phyloP scores from a whole-genome alignment of 2,329 filamentous ascomycete species.

The Zymoseptoria crescenta region DNA sequence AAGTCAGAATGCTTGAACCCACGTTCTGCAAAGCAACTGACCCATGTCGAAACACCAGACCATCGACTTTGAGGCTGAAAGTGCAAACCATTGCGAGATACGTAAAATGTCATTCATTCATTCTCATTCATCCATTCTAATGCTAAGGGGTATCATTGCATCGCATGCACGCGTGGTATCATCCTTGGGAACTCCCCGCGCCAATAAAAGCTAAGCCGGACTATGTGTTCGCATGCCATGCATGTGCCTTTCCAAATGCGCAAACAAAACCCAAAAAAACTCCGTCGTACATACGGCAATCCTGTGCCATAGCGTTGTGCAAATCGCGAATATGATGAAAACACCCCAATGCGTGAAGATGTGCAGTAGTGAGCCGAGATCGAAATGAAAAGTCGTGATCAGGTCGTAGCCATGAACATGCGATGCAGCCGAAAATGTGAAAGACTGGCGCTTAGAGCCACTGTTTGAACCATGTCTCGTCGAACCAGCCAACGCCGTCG shows the following conservation, averaged over 20 bases:
- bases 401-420: background rate
- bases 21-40: background rate
- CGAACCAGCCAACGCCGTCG: slow-evolving; percentile 46
- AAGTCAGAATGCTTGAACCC: background rate
- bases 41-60: background rate
- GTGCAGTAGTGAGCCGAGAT: background rate
- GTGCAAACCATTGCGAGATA: background rate
- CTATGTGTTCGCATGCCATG: background rate
- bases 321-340: background rate
- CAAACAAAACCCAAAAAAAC: background rate
- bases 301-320: background rate
- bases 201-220: background rate
- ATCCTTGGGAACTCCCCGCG: background rate
- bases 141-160: background rate
- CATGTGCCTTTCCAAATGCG: background rate
- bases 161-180: background rate
- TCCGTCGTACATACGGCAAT: background rate
- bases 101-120: background rate
- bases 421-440: background rate
- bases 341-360: background rate
- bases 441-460: slow-evolving; percentile 5
- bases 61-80: background rate
- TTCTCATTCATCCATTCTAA: background rate
- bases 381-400: background rate
- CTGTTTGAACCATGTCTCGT: slow-evolving; percentile 20